phyloP scores from a whole-genome alignment of 495 filamentous ascomycete genomes.

The Hyaloscypha variabilis region DNA sequence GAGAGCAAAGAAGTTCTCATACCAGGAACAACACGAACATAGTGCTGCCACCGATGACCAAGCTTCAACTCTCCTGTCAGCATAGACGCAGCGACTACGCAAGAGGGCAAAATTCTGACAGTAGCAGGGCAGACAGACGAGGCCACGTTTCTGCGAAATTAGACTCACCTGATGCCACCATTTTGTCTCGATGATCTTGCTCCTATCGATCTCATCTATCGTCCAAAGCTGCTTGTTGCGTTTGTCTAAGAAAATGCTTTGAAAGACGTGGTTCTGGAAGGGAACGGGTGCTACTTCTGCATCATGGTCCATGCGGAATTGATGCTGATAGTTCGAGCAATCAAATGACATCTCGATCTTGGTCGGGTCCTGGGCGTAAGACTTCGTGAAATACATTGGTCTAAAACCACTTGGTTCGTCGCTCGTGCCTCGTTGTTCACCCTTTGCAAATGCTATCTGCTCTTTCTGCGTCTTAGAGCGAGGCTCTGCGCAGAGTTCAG shows the following conservation, averaged over 20 bases:
- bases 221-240: conserved; percentile 68
- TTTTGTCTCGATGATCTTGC: conserved; percentile 70
- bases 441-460: conserved; percentile 56
- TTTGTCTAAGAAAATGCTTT: conserved; percentile 83
- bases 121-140: too few species aligned
- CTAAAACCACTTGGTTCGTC: conserved; percentile 53
- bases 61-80: too few species aligned
- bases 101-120: too few species aligned
- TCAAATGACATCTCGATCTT: conserved; percentile 90
- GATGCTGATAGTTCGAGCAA: conserved; percentile 82
- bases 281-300: conserved; percentile 24
- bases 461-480: conserved; percentile 49
- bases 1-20: neutral
- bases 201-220: conserved; percentile 66
- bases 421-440: conserved; percentile 30
- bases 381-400: conserved; percentile 84
- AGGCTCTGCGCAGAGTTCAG: conserved; percentile 50
- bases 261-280: conserved; percentile 76
- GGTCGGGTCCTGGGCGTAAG: conserved; percentile 59
- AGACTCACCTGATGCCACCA: conserved; percentile 79
- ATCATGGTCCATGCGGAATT: conserved; percentile 59
- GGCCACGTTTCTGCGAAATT: too few species aligned
- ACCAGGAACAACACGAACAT: conserved; percentile 58
- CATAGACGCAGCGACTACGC: too few species aligned
- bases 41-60: conserved; percentile 81